Conservation (phyloP, 1,139 yeast genomes). For the Kazachstania sp. region DNA sequence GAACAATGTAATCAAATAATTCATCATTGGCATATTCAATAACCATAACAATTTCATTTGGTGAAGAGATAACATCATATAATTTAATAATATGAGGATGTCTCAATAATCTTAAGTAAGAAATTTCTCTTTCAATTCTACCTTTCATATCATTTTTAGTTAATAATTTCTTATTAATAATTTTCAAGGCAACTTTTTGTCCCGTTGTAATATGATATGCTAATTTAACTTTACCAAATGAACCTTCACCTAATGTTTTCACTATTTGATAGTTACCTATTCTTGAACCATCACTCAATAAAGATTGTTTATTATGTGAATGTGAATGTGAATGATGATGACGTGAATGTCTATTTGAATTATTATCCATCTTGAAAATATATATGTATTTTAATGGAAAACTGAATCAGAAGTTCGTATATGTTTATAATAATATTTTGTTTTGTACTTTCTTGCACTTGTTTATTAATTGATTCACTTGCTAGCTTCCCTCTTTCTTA, state of each 20-base stretch:
- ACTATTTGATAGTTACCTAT: slow-evolving; percentile 93
- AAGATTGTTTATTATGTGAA: slow-evolving; percentile 1
- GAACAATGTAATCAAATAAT: slow-evolving; percentile 91
- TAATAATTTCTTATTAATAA: slow-evolving; percentile 85
- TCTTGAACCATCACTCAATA: slow-evolving; percentile 36
- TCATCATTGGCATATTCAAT: slow-evolving; percentile 96
- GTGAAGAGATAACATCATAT: slow-evolving; percentile 91
- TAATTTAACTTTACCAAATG: slow-evolving; percentile 92
- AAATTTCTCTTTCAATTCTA: slow-evolving; percentile 87
- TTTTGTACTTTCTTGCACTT: no score
- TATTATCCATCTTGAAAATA: background rate
- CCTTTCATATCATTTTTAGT: slow-evolving; percentile 98
- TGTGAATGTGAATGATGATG: slow-evolving; percentile 21
- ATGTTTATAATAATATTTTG: no score
- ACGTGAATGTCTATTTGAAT: slow-evolving; percentile 8
- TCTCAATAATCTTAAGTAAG: slow-evolving; percentile 76
- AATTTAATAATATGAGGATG: slow-evolving; percentile 96
- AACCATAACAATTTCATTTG: slow-evolving; percentile 96
- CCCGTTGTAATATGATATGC: slow-evolving; percentile 93
- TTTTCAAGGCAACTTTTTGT: slow-evolving; percentile 87
- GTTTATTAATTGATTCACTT: no score
- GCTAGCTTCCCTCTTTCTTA: no score
- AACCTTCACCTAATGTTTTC: slow-evolving; percentile 93
- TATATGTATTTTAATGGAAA: background rate
- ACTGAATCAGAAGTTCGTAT: no score